Conservation (phyloP, 257 asterid genomes). For the Sherardia arvensis region DNA sequence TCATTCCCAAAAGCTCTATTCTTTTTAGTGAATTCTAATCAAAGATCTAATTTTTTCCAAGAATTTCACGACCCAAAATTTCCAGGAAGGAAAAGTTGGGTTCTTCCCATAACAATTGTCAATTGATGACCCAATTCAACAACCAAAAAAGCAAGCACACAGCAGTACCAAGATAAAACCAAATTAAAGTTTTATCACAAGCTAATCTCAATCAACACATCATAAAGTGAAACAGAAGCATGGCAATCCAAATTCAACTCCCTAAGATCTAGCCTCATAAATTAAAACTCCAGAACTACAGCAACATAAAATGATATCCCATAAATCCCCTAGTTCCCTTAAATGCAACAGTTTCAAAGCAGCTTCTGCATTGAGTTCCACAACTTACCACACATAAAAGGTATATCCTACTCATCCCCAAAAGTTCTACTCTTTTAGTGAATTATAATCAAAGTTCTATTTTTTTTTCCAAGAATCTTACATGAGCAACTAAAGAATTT, state of each 20-base stretch:
- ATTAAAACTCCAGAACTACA: background rate
- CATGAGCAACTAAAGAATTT: too few species aligned
- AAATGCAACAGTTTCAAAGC: background rate
- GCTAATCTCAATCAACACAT: background rate
- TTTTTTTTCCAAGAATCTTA: too few species aligned
- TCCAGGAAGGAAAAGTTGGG: background rate
- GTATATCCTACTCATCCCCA: background rate
- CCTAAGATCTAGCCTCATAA: constrained; percentile 10
- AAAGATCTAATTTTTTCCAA: background rate
- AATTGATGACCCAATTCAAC: background rate
- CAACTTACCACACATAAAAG: background rate
- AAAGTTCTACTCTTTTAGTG: background rate
- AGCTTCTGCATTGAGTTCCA: background rate
- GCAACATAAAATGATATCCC: background rate
- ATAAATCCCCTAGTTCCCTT: too few species aligned
- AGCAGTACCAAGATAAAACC: background rate
- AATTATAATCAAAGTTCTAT: background rate
- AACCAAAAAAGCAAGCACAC: background rate
- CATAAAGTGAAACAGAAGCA: background rate
- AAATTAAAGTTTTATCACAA: background rate
- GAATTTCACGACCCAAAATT: background rate
- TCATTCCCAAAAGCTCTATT: background rate
- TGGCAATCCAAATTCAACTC: background rate
- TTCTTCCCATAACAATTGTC: background rate
- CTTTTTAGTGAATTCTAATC: background rate